Conservation (phyloP, 768 basidiomycete species). For the Mycena leptocephala region DNA sequence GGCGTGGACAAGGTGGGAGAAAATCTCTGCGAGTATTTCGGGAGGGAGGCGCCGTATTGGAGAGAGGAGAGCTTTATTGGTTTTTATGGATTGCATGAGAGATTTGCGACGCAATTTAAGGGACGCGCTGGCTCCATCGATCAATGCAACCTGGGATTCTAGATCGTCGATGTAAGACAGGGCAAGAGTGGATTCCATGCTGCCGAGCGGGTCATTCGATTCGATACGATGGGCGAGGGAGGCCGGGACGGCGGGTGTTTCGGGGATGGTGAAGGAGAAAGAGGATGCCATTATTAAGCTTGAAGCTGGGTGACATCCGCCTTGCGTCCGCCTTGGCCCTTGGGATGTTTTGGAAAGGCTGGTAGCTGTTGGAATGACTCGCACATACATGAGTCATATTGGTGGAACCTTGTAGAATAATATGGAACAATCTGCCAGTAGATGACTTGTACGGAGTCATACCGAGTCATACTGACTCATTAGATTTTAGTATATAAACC, state of each 20-base stretch:
- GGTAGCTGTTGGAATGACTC: too few species aligned
- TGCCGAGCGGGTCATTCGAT: neutral
- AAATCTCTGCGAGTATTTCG: constrained; percentile 21
- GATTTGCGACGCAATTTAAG: neutral
- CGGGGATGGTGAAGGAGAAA: neutral
- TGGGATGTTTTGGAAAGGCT: too few species aligned
- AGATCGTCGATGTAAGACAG: neutral
- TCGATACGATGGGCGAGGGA: neutral
- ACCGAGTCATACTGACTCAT: too few species aligned
- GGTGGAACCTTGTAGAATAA: too few species aligned
- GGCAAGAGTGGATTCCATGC: neutral
- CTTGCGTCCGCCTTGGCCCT: too few species aligned
- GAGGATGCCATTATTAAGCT: neutral
- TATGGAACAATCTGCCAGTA: too few species aligned
- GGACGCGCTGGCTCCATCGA: neutral
- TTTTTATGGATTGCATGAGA: neutral
- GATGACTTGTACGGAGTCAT: too few species aligned
- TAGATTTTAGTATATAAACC: too few species aligned
- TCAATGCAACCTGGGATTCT: neutral
- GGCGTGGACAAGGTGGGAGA: neutral
- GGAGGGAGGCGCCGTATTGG: neutral
- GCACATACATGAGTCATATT: too few species aligned
- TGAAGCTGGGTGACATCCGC: too few species aligned
- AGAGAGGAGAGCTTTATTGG: neutral
- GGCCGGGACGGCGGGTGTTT: neutral